A percentile compares a stretch with the other conserved stretches of the same genome.
Conservation (phyloP, 306 rosid genomes). For the Ormosia semicastrata region DNA sequence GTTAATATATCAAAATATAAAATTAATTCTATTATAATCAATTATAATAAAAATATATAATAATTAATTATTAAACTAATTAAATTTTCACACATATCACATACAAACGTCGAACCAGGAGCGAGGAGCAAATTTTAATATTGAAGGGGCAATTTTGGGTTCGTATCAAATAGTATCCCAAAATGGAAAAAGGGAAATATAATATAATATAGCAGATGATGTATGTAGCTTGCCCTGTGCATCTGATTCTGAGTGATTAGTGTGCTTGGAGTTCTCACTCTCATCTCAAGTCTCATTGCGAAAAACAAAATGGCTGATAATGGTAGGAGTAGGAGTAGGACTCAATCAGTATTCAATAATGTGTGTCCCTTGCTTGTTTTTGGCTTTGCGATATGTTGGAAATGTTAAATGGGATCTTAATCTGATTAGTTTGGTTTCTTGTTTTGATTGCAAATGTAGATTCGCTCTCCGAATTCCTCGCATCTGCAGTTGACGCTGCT, state of each 20-base stretch:
- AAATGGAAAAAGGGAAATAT: background rate
- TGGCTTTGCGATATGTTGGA: too few relatives aligned
- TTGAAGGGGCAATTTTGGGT: background rate
- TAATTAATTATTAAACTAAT: too few relatives aligned
- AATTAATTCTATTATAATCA: too few relatives aligned
- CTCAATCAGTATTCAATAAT: background rate
- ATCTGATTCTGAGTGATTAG: too few relatives aligned
- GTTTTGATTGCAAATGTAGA: conserved; percentile 33
- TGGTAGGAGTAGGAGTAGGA: conserved; percentile 31
- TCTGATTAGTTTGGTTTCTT: background rate
- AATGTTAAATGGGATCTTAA: background rate
- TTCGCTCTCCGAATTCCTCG: conserved; percentile 59
- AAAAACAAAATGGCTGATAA: conserved; percentile 39
- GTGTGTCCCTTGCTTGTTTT: background rate
- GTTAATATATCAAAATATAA: too few relatives aligned
- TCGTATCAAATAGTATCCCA: background rate
- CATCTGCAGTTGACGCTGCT: conserved; percentile 76
- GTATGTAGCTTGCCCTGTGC: too few relatives aligned
- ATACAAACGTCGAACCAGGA: too few relatives aligned
- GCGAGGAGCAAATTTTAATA: too few relatives aligned
- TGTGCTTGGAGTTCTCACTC: background rate
- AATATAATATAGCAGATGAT: too few relatives aligned
- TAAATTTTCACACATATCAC: too few relatives aligned
- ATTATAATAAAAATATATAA: too few relatives aligned
- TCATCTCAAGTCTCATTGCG: background rate